phyloP scores from a whole-genome alignment of 2,329 filamentous ascomycete genomes.

The Trichoderma sp. region DNA sequence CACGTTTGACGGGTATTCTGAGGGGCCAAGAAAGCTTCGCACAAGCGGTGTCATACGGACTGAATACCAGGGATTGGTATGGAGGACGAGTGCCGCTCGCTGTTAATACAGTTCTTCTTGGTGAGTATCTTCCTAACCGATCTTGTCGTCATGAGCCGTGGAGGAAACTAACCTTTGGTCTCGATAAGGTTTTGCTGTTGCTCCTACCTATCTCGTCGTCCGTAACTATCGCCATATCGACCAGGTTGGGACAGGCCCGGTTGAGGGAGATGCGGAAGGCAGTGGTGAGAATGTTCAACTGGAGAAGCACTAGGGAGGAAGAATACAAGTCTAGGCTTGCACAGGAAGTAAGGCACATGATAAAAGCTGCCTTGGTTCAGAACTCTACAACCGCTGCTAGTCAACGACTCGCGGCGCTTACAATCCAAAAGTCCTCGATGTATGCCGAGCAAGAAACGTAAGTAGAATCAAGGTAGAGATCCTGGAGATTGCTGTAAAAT shows the following conservation, averaged over 20 bases:
- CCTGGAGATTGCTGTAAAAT: too few species aligned
- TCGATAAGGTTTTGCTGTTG: constrained; percentile 3
- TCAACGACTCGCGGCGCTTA: too few species aligned
- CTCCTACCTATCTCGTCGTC: constrained; percentile 16
- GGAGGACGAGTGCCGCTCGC: constrained; percentile 45
- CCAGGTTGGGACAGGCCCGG: neutral
- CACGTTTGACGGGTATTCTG: constrained; percentile 45
- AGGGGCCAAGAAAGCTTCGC: constrained; percentile 47
- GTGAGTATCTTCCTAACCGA: constrained; percentile 33
- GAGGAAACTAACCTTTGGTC: neutral
- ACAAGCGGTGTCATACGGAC: constrained; percentile 45
- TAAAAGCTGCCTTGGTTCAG: too few species aligned
- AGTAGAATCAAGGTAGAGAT: too few species aligned
- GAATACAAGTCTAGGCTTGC: too few species aligned
- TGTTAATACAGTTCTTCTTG: constrained; percentile 45
- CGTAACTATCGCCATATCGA: constrained; percentile 3
- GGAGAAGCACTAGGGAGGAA: neutral
- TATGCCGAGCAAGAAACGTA: too few species aligned
- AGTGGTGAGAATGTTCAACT: neutral
- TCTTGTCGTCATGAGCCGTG: too few species aligned
- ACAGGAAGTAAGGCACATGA: too few species aligned
- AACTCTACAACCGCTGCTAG: too few species aligned
- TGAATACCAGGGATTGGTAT: constrained; percentile 45
- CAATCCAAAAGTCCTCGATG: too few species aligned
- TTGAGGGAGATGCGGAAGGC: neutral